Evolutionary conservation across 2,329 filamentous ascomycete species (phyloP).

Genomic region (Neonectria magnoliae): DNA sequence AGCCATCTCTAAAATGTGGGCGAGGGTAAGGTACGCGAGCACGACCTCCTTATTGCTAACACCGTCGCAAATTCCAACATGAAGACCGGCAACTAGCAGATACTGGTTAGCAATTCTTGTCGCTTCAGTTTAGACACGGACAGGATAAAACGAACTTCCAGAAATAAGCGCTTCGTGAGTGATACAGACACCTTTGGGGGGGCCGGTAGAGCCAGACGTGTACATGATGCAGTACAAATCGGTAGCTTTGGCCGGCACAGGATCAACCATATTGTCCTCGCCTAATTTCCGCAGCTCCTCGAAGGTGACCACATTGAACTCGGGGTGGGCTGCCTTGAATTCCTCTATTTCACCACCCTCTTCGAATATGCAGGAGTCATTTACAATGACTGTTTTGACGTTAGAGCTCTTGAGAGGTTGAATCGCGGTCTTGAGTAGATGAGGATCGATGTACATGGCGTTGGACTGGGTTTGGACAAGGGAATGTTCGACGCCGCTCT

Average conservation of each 20-base stretch:
- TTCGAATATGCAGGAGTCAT: slow-evolving; percentile 64
- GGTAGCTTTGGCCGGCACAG: slow-evolving; percentile 74
- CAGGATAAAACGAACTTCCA: slow-evolving; percentile 59
- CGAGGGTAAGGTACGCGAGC: slow-evolving; percentile 90
- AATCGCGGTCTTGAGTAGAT: slow-evolving; percentile 72
- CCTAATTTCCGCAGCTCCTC: slow-evolving; percentile 64
- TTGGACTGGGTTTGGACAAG: slow-evolving; percentile 83
- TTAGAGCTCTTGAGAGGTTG: slow-evolving; percentile 64
- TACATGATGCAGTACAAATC: slow-evolving; percentile 87
- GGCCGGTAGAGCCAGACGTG: slow-evolving; percentile 88
- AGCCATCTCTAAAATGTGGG: slow-evolving; percentile 95
- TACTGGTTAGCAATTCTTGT: not conserved
- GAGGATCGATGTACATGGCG: slow-evolving; percentile 87
- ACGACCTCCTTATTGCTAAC: slow-evolving; percentile 81
- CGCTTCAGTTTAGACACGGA: not conserved
- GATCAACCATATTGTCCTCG: slow-evolving; percentile 73
- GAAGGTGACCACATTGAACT: slow-evolving; percentile 62
- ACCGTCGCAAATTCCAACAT: slow-evolving; percentile 78
- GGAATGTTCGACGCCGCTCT: slow-evolving; percentile 85
- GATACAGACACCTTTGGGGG: slow-evolving; percentile 87
- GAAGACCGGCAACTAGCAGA: slow-evolving; percentile 75
- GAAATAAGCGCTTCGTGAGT: slow-evolving; percentile 84
- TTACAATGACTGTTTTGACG: slow-evolving; percentile 70
- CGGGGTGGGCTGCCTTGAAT: slow-evolving; percentile 65
- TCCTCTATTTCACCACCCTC: slow-evolving; percentile 60